Evolutionary conservation across 2,329 filamentous ascomycete species (phyloP).

Genomic region (Lasiodiplodia hormozganensis): DNA sequence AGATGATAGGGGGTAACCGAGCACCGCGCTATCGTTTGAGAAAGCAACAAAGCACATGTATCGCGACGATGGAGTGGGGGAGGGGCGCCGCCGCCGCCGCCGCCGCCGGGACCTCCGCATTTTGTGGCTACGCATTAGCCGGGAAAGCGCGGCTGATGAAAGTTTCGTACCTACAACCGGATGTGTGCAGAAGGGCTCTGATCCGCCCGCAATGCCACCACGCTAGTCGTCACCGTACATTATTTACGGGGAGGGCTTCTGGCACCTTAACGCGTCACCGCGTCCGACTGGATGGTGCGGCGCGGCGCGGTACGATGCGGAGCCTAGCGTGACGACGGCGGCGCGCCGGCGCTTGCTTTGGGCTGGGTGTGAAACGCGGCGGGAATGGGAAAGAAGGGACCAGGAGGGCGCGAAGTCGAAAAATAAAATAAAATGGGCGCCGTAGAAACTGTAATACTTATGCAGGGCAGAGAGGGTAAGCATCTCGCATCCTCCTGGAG

Average conservation of each 20-base stretch:
- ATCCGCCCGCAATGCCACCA: too few species aligned
- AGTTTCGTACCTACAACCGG: too few species aligned
- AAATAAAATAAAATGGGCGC: neutral
- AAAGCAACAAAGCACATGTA: neutral
- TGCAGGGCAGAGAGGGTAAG: neutral
- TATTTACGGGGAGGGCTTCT: neutral
- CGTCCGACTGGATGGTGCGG: neutral
- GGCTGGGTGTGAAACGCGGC: neutral
- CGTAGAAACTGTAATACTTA: neutral
- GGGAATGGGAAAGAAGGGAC: neutral
- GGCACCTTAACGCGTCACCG: too few species aligned
- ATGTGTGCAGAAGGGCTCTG: too few species aligned
- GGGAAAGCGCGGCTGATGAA: too few species aligned
- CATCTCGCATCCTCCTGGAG: neutral
- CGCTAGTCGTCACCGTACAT: neutral
- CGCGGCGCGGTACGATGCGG: slow-evolving; percentile 12
- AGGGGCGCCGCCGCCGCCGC: too few species aligned
- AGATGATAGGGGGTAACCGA: neutral
- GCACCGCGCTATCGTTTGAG: neutral
- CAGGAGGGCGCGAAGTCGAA: too few species aligned
- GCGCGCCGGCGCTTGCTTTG: neutral
- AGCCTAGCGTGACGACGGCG: neutral
- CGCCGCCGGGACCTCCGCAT: too few species aligned
- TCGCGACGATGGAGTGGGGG: neutral
- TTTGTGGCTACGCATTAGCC: too few species aligned